Conservation (phyloP, 208 protist species). For the Trypanosoma platydactyli region DNA sequence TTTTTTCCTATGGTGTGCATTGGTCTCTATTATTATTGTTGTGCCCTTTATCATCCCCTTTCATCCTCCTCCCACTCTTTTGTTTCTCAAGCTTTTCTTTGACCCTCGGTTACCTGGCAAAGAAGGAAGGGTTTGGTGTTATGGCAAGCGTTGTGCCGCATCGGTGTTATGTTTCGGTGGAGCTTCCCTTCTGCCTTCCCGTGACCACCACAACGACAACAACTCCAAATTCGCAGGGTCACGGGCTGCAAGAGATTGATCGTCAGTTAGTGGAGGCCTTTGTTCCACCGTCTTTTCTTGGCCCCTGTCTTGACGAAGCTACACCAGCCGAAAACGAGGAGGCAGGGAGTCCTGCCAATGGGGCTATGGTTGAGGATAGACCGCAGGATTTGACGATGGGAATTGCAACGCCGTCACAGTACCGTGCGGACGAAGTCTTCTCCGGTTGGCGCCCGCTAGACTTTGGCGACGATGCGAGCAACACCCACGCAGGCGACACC, state of each 20-base stretch:
- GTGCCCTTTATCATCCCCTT: background rate
- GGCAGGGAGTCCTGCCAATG: background rate
- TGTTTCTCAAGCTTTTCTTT: slow-evolving; percentile 27
- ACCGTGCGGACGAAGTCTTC: slow-evolving; percentile 25
- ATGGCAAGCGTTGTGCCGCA: slow-evolving; percentile 29
- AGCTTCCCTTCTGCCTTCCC: slow-evolving; percentile 68
- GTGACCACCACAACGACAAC: slow-evolving; percentile 14
- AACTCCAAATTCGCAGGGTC: slow-evolving; percentile 1
- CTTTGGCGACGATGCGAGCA: slow-evolving; percentile 22
- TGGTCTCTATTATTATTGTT: slow-evolving; percentile 22
- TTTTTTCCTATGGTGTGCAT: slow-evolving; percentile 8
- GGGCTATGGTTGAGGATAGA: background rate
- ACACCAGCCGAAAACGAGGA: background rate
- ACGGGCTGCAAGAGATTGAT: slow-evolving; percentile 4
- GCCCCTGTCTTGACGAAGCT: slow-evolving; percentile 37
- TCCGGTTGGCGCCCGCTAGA: slow-evolving; percentile 34
- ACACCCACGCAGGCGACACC: background rate
- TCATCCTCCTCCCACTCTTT: background rate
- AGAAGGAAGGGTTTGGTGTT: background rate
- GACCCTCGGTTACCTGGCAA: slow-evolving; percentile 7
- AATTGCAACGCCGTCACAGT: slow-evolving; percentile 30
- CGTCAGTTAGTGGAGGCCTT: slow-evolving; percentile 48
- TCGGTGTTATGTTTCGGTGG: slow-evolving; percentile 61
- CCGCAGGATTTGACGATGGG: background rate
- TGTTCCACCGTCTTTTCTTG: slow-evolving; percentile 47